Percentiles rank a stretch among this genome's conserved stretches.
Conservation (phyloP, 2,329 filamentous ascomycete species). For the Aspergillus ochraceoroseus region DNA sequence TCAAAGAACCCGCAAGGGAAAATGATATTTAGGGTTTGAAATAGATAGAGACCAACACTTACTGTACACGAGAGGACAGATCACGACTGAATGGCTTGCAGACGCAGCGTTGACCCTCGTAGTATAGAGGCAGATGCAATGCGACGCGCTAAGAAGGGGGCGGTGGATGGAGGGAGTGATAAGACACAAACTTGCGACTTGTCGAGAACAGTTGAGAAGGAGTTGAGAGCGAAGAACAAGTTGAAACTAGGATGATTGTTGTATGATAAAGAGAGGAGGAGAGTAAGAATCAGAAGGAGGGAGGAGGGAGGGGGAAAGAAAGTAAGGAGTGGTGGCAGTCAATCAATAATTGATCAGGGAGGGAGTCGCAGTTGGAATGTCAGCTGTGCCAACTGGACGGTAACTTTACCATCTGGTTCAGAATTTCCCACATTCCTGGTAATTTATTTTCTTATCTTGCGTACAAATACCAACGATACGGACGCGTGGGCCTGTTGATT, state of each 20-base stretch:
- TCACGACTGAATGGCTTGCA: slow-evolving; percentile 12
- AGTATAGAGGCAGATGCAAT: slow-evolving; percentile 17
- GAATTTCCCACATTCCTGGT: not conserved
- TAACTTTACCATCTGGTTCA: not conserved
- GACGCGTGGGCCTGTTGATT: slow-evolving; percentile 21
- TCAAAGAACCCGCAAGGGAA: not conserved
- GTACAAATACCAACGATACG: slow-evolving; percentile 8
- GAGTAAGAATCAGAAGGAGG: slow-evolving; percentile 9
- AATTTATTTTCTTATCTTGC: slow-evolving; percentile 7
- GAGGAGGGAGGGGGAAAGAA: slow-evolving; percentile 10
- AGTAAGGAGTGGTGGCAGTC: slow-evolving; percentile 13
- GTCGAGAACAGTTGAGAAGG: slow-evolving; percentile 5
- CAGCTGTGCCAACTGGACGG: slow-evolving; percentile 11
- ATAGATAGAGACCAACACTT: slow-evolving; percentile 10
- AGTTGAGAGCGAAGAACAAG: slow-evolving; percentile 7
- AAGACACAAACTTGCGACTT: slow-evolving; percentile 19
- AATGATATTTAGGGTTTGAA: not conserved
- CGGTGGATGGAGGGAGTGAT: slow-evolving; percentile 12
- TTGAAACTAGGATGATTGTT: slow-evolving; percentile 5
- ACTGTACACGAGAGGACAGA: slow-evolving; percentile 15
- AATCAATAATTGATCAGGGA: slow-evolving; percentile 15
- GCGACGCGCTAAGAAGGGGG: slow-evolving; percentile 23
- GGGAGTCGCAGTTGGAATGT: slow-evolving; percentile 16
- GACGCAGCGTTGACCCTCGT: slow-evolving; percentile 14
- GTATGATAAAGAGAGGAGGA: slow-evolving; percentile 11